A percentile compares a stretch with the other conserved stretches of the same genome.
Conservation (phyloP, 1,284 basidiomycete genomes). For the Ceratobasidium sp. region DNA sequence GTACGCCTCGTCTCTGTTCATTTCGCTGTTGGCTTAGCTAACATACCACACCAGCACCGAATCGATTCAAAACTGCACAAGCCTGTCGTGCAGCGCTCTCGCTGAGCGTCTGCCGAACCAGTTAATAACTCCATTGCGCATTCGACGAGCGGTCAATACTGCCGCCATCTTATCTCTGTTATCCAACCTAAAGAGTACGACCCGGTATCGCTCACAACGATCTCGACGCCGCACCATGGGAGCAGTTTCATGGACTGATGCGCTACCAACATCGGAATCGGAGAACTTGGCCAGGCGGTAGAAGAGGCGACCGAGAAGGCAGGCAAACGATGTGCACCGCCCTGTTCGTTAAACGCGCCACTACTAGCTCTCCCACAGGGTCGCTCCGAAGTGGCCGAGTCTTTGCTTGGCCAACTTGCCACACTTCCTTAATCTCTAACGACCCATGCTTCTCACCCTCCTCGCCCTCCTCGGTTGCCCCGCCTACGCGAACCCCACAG, state of each 20-base stretch:
- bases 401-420: conserved; percentile 57
- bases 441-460: conserved; percentile 72
- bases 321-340: conserved; percentile 53
- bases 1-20: conserved; percentile 64
- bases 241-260: conserved; percentile 99
- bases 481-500: conserved; percentile 95
- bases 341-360: conserved; percentile 65
- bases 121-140: conserved; percentile 95
- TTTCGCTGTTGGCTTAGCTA: neutral
- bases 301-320: conserved; percentile 50
- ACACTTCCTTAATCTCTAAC: conserved; percentile 86
- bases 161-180: conserved; percentile 90
- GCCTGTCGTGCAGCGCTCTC: conserved; percentile 83
- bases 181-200: conserved; percentile 86
- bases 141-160: conserved; percentile 98
- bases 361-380: conserved; percentile 58
- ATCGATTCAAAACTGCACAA: conserved; percentile 87
- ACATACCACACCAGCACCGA: conserved; percentile 77
- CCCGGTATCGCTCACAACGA: conserved; percentile 89
- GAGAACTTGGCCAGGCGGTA: conserved; percentile 62
- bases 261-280: conserved; percentile 88
- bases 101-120: conserved; percentile 75
- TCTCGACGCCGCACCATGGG: conserved; percentile 95
- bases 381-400: neutral
- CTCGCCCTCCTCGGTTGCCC: conserved; percentile 96